phyloP scores from a whole-genome alignment of 202 grass and related monocot species.

The Tripidium arundinaceum region DNA sequence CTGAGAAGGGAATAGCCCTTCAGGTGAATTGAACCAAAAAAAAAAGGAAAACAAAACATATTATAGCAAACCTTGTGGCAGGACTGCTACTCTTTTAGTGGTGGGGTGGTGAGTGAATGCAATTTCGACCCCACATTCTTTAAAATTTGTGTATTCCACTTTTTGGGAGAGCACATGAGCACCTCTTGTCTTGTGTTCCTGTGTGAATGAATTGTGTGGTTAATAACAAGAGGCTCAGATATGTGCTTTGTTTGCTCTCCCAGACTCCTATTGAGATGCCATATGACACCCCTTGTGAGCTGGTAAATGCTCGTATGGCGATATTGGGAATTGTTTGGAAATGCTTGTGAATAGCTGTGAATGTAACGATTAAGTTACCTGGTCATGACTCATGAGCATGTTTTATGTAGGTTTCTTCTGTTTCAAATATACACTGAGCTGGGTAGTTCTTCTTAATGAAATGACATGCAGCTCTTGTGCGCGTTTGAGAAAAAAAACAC shows the following conservation, averaged over 20 bases:
- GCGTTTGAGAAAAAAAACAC: background rate
- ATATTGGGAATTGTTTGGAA: background rate
- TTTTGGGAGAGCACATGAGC: no score
- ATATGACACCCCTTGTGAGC: background rate
- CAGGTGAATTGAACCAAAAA: background rate
- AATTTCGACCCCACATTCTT: background rate
- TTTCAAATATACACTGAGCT: conserved; percentile 25
- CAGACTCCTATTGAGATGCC: background rate
- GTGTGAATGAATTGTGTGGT: conserved; percentile 12
- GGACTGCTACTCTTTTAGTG: background rate
- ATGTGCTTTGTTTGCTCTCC: conserved; percentile 15
- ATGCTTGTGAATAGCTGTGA: conserved; percentile 9
- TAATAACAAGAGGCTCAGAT: conserved; percentile 19
- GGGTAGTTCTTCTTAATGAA: background rate
- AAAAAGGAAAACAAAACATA: background rate
- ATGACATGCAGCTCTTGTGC: background rate
- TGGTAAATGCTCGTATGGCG: background rate
- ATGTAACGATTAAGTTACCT: background rate
- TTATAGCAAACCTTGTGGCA: background rate
- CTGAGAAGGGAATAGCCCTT: background rate
- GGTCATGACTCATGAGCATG: background rate
- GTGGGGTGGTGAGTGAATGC: background rate
- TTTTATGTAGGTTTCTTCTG: background rate
- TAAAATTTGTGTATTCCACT: background rate
- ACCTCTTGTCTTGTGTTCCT: no score